Evolutionary conservation across 768 basidiomycete species (phyloP).

Genomic region (Tephrocybe rancida): DNA sequence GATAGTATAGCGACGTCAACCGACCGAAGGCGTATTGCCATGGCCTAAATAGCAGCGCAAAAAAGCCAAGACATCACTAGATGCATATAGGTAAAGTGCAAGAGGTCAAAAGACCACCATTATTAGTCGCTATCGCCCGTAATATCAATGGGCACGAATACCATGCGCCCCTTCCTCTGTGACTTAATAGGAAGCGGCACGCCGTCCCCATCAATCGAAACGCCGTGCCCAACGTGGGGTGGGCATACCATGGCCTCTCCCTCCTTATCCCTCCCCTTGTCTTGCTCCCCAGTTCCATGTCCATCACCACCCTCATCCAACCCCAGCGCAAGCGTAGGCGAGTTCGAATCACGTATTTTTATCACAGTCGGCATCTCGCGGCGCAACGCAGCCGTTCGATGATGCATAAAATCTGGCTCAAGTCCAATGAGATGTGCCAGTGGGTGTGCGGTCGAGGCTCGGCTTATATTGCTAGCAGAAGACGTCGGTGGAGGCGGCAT

Average conservation of each 20-base stretch:
- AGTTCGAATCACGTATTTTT: background rate
- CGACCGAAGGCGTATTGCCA: too few relatives aligned
- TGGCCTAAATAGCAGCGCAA: background rate
- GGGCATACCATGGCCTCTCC: background rate
- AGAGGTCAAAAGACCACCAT: background rate
- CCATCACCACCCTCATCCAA: background rate
- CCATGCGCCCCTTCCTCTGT: conserved; percentile 14
- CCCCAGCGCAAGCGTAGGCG: background rate
- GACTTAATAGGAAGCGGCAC: conserved; percentile 17
- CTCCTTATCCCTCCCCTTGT: background rate
- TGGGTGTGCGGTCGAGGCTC: background rate
- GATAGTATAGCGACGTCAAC: too few relatives aligned
- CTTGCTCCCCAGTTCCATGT: background rate
- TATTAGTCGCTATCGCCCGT: background rate
- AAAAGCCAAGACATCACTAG: background rate
- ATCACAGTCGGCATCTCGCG: background rate
- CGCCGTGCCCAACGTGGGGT: background rate
- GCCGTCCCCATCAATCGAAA: background rate
- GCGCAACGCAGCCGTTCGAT: background rate
- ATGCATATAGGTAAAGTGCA: too few relatives aligned
- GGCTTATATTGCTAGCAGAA: background rate
- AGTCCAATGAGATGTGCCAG: background rate
- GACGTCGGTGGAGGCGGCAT: background rate
- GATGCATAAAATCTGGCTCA: background rate
- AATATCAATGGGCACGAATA: conserved; percentile 10